Evolutionary conservation across 331 rosid genomes (phyloP), one percentile per base, ranked within the genome.

Genomic region (Saraca asoca): DNA sequence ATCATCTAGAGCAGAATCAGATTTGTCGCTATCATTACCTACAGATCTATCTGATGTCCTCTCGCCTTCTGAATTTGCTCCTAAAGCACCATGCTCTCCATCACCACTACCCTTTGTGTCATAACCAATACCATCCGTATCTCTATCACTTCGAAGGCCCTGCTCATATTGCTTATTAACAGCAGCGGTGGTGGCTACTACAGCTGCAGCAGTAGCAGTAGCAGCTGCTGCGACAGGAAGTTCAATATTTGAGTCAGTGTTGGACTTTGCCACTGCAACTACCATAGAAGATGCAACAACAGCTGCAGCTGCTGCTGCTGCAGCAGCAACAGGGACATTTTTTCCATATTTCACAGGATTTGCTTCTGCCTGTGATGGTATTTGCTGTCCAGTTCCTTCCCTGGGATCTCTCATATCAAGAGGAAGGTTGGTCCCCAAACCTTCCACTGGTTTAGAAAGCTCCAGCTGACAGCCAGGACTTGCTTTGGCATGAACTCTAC

Each of bases 231-330:
- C 87, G 48, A 88, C 96, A 16, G 97, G 96, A 78, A 88, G 77
- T 77, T 93, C 86, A 18, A 90, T 78, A 77, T 71, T 90, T 64
- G 91, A 64, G 64, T 87, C 86, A 6, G 46, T 61, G 66, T 66
- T 81, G 66, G 97, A 82, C 83, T 83, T 88, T 66, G 91, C 79
- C 18, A 62, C 97, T 29, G 95, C 96, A 50, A 78, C 97, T 53
- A 90, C 96, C 99, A 94, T 88, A 17, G 96, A 88, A 16, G 97
- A 88, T 58, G 97, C 99, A 59, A 90, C 97, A 75, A 88, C 96
- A 7, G 95, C 99, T 2, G 97, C 99, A 0, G 99, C 95, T 0
- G 97, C 97, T 0, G 95, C 96, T 0, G 94, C 97, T 0, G 97
- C 96, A 0, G 97, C 99, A 10, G 99, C 95, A 69, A 90, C 91